phyloP scores from a whole-genome alignment of 2,329 filamentous ascomycete species.

The Paracoccidioides brasiliensis region DNA sequence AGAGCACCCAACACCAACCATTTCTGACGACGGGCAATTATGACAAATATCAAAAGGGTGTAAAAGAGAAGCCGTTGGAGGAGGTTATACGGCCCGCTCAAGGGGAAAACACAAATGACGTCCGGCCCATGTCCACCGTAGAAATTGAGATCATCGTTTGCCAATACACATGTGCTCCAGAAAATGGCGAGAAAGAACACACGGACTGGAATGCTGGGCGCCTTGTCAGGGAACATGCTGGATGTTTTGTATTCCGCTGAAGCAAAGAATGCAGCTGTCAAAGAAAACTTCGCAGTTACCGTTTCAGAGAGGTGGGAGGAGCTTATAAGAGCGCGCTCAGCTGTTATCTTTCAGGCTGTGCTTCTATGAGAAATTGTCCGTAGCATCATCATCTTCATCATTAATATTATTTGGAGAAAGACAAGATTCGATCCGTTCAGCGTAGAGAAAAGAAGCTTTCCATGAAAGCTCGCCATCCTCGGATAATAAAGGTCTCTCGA shows the following conservation, averaged over 20 bases:
- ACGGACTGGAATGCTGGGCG: neutral
- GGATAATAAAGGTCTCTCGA: neutral
- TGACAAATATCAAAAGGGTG: conserved; percentile 14
- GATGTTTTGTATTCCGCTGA: neutral
- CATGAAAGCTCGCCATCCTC: neutral
- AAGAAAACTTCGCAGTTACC: neutral
- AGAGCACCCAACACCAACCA: conserved; percentile 18
- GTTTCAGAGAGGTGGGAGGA: neutral
- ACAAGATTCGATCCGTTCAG: too few species aligned
- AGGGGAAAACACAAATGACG: conserved; percentile 10
- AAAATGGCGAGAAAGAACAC: neutral
- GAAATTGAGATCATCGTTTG: neutral
- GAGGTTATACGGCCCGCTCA: conserved; percentile 16
- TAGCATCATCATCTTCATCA: too few species aligned
- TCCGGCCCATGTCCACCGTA: conserved; percentile 2
- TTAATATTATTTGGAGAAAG: too few species aligned
- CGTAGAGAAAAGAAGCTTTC: too few species aligned
- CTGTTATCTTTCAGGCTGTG: neutral
- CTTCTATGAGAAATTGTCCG: too few species aligned
- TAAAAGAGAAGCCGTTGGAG: conserved; percentile 17
- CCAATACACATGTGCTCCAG: neutral
- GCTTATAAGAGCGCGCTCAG: neutral
- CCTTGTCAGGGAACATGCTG: neutral
- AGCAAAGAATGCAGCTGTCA: neutral
- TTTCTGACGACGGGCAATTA: conserved; percentile 13